phyloP scores from a whole-genome alignment of 2,329 filamentous ascomycete genomes.

The Ceratocystis variospora region DNA sequence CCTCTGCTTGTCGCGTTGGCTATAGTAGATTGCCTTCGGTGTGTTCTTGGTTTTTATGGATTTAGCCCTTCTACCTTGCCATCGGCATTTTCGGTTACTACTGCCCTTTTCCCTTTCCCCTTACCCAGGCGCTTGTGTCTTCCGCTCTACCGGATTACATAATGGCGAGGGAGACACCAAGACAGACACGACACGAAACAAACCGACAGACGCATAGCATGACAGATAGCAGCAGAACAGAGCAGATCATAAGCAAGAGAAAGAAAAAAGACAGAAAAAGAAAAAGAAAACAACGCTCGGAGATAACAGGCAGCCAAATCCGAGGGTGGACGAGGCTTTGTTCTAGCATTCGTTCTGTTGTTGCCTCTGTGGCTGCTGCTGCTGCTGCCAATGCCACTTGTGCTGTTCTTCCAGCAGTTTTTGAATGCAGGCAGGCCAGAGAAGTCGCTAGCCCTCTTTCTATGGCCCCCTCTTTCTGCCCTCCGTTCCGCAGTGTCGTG shows the following conservation, averaged over 20 bases:
- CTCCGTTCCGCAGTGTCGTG: neutral
- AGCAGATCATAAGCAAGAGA: neutral
- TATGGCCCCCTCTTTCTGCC: neutral
- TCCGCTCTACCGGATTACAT: constrained; percentile 19
- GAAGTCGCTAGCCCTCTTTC: neutral
- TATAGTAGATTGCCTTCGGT: neutral
- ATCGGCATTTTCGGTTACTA: constrained; percentile 19
- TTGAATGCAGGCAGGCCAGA: neutral
- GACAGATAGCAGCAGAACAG: neutral
- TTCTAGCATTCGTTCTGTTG: neutral
- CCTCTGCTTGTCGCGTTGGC: neutral
- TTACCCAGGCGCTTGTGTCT: constrained; percentile 6
- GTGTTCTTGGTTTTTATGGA: neutral
- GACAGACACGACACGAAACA: neutral
- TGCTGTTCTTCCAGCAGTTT: neutral
- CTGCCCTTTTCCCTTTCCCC: constrained; percentile 14
- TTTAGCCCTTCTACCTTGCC: constrained; percentile 11
- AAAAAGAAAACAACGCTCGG: neutral
- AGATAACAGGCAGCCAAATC: neutral
- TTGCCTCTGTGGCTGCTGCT: neutral
- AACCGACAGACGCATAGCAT: neutral
- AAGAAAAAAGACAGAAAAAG: neutral
- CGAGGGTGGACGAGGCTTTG: neutral
- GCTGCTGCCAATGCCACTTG: neutral
- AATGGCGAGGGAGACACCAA: neutral